Base-by-base conservation (phyloP, 2,329 filamentous ascomycete species). In the Aspergillus neotritici region DNA sequence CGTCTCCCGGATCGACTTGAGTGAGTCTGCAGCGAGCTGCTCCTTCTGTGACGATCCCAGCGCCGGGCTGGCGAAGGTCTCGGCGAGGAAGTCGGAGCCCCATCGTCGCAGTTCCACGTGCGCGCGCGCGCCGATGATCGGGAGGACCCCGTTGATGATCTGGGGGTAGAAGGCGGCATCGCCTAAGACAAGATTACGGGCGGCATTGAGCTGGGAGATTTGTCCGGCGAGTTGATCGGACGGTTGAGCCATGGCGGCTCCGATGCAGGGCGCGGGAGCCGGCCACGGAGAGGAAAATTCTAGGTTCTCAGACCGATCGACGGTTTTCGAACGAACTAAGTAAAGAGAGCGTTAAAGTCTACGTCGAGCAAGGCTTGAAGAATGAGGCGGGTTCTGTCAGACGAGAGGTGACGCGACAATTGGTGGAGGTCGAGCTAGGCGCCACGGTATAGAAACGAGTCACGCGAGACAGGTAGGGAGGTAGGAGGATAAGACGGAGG, bases 1-100 rank as follows among this genome's bases (percentile, higher is more conserved):
- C 64, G 88, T 76, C 41, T 76, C 76, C 61, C 81, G 79, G 52
- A 98, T 68, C 17, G 84, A 86, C 54, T 88, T 83, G 58, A 98
- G 70, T 46, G 94, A 87, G 47, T 80, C 78, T 47, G 87, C 74
- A 53, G 84, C 82, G 69, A 93, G 75, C 48, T 82, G 82, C 73
- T 81, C 87, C 74, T 97, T 98, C 65, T 86, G 82, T 40, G 83
- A 76, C 46, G 80, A 74, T 14, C 83, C 73, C 57, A 97, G 76
- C 15, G 85, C 81, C n/a, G 94, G 93, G 47, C 87, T 94, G 44
- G 93, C 85, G 70, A 98, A 97, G 2, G 90, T 89, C 72, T 98
- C 93, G 44, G 91, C 89, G 34, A 98, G 75, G 62, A 98, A 98
- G 49, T 96, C 90, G 50, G 90, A 84, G 17, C 91, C 93, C 93